These are phyloP conservation scores for Plasmodium falciparum DNA, from an alignment of 169 alveolate genomes.

Conservation along the genomic window DNA sequence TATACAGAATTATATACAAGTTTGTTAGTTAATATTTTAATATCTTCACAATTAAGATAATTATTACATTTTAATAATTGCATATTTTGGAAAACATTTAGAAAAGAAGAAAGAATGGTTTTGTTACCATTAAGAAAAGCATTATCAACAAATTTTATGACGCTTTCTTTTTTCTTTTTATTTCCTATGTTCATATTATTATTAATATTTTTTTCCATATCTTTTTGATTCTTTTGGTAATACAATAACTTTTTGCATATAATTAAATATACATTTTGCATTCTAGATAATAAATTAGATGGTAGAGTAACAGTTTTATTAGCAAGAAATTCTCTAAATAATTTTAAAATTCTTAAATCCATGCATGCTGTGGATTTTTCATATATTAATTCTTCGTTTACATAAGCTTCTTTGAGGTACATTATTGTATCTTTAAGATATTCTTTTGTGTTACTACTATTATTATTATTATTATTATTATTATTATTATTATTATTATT, in stretches of 20 bases:
- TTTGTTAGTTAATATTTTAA: slow-evolving; percentile 43
- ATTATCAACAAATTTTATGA: slow-evolving; percentile 39
- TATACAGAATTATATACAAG: slow-evolving; percentile 20
- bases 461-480: too few relatives aligned
- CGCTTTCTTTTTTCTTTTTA: slow-evolving; percentile 33
- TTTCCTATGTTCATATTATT: slow-evolving; percentile 1
- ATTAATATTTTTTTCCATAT: slow-evolving; percentile 26
- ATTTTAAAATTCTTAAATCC: slow-evolving; percentile 52
- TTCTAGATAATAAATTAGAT: slow-evolving; percentile 21
- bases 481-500: too few relatives aligned
- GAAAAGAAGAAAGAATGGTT: slow-evolving; percentile 31
- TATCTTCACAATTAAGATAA: slow-evolving; percentile 44
- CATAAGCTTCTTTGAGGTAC: slow-evolving; percentile 19
- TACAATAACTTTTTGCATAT: slow-evolving; percentile 54
- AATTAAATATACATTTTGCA: slow-evolving; percentile 34
- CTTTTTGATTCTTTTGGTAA: slow-evolving; percentile 59
- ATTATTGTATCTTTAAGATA: neutral
- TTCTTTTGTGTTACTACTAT: neutral
- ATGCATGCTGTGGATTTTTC: slow-evolving; percentile 28
- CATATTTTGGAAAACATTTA: slow-evolving; percentile 21
- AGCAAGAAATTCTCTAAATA: slow-evolving; percentile 62
- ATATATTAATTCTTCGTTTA: slow-evolving; percentile 53
- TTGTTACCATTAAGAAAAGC: slow-evolving; percentile 35
- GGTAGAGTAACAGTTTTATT: slow-evolving; percentile 51
- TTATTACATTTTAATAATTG: slow-evolving; percentile 48